Percentiles rank a stretch among this genome's conserved stretches.
Conservation (phyloP, 768 basidiomycete species). For the Boletus reticulatus region DNA sequence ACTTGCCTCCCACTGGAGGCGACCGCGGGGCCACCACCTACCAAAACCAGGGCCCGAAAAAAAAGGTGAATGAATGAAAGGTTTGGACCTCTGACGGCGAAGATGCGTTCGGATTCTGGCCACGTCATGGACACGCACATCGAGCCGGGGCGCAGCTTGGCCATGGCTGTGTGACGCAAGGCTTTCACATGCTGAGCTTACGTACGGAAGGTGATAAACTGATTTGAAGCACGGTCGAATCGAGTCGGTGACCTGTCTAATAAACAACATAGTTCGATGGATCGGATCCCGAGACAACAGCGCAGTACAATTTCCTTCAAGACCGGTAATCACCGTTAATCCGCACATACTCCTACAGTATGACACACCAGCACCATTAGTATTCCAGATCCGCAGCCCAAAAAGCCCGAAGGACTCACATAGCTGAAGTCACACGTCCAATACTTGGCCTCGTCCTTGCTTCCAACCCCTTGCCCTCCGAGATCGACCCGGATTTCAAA, state of each 20-base stretch:
- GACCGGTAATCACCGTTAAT: conserved; percentile 92
- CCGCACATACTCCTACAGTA: conserved; percentile 80
- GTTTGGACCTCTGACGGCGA: background rate
- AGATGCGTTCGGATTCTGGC: background rate
- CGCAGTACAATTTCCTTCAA: conserved; percentile 25
- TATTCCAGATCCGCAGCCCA: background rate
- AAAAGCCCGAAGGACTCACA: conserved; percentile 49
- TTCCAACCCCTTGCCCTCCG: conserved; percentile 50
- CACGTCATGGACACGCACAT: conserved; percentile 19
- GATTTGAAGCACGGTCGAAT: too few species aligned
- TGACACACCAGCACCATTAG: background rate
- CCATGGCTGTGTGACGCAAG: conserved; percentile 5
- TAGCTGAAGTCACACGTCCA: conserved; percentile 99
- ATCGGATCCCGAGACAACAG: background rate
- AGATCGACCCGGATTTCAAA: conserved; percentile 83
- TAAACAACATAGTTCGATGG: background rate
- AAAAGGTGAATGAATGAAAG: background rate
- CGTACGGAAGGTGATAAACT: conserved; percentile 7
- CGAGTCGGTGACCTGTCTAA: background rate
- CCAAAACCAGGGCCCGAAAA: too few species aligned
- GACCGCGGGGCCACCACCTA: too few species aligned
- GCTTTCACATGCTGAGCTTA: background rate
- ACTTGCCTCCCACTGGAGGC: too few species aligned
- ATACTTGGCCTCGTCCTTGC: conserved; percentile 74
- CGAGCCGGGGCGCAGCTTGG: background rate